These are phyloP conservation scores for Sicyos baderoa DNA, from an alignment of 306 rosid species.

Conservation along the genomic window DNA sequence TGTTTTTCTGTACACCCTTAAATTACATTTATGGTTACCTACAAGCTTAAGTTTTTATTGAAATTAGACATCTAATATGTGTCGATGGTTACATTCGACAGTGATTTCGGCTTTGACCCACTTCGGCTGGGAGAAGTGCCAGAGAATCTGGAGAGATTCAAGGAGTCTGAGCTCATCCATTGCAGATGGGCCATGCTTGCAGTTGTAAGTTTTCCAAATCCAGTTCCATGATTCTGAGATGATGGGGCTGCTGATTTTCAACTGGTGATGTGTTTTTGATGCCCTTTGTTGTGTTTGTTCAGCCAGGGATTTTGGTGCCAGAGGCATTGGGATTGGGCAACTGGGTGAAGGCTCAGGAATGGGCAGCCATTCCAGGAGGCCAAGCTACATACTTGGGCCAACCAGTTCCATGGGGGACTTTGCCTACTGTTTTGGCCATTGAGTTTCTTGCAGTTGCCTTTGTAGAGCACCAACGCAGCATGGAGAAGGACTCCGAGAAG, in stretches of 20 bases:
- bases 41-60: too few species aligned
- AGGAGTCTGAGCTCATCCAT: conserved; percentile 94
- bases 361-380: conserved; percentile 95
- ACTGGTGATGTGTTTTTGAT: neutral
- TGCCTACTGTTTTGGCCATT: conserved; percentile 81
- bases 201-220: conserved; percentile 52
- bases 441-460: conserved; percentile 84
- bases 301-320: conserved; percentile 97
- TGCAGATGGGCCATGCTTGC: conserved; percentile 99
- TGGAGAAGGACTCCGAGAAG: conserved; percentile 95
- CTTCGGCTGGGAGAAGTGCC: conserved; percentile 91
- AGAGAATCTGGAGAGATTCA: conserved; percentile 91
- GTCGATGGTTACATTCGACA: conserved; percentile 28
- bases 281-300: conserved; percentile 15
- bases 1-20: too few species aligned
- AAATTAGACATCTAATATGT: neutral
- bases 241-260: neutral
- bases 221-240: conserved; percentile 10
- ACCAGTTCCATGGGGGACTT: conserved; percentile 98
- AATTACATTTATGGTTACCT: too few species aligned
- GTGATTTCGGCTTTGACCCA: conserved; percentile 82
- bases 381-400: conserved; percentile 93
- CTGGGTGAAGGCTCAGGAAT: conserved; percentile 95
- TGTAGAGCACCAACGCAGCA: conserved; percentile 96
- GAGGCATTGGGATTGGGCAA: conserved; percentile 94